Base-by-base conservation (phyloP, 2,329 filamentous ascomycete species). In the Colletotrichum ledebouriae region DNA sequence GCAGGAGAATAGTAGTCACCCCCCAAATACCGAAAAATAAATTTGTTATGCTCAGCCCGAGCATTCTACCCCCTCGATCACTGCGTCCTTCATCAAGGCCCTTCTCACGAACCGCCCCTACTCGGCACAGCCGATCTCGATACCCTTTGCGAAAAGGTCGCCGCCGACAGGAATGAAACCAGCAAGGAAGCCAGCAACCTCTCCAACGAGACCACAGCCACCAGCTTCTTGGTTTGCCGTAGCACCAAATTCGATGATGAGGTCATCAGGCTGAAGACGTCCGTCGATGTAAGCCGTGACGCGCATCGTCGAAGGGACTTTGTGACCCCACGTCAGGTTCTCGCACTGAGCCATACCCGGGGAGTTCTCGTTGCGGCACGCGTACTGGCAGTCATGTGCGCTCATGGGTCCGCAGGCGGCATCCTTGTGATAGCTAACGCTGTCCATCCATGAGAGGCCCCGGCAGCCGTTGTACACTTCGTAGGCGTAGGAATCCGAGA, bases 241-340 rank as follows among this genome's bases (percentile, higher is more conserved):
- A 12, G 70, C 62, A 2, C 17, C 39, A 6, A 72, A 71, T 44
- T 69, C 67, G 29, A 72, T 56, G 12, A 63, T 70, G 41, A 72
- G 17, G 41, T 70, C 64, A 37, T 72, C 70, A 7, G 70, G 42
- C 22, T 70, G 69, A 20, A 72, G 62, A 3, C 20, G 44, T 12
- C 60, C 70, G 25, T 72, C 70, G 17, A 68, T 60, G 62, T 71
- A 72, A 9, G 69, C 58, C 39, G 59, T 71, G 34, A 71, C 59
- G 20, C 59, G 62, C 58, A 72, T 52, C 15, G 59, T 57, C 42
- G 69, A 67, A 15, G 70, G 70, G 12, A 72, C 69, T 61, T 63
- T 60, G 55, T 69, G 65, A 22, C 65, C 70, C 65, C 62, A 71
- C 3, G 59, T 61, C 9, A 59, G 65, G 25, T 63, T 61, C 41